These are phyloP conservation scores for Haematococcus sp. DNA, from an alignment of 139 green algal genomes.

Conservation along the genomic window DNA sequence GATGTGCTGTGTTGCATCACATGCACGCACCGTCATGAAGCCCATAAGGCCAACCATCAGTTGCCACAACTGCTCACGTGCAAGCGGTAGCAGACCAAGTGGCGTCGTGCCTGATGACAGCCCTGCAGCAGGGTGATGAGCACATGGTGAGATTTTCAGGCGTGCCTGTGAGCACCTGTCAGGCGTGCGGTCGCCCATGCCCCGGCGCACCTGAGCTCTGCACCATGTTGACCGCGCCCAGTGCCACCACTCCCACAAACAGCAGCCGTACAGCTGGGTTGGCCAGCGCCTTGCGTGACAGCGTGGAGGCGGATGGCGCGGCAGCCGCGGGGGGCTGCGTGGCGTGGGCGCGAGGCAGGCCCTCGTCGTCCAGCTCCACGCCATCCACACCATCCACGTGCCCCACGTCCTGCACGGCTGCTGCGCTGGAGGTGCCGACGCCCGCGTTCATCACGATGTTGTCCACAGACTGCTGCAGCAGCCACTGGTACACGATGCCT, in stretches of 20 bases:
- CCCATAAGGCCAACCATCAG: conserved; percentile 21
- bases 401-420: not conserved
- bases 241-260: not conserved
- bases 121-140: too few species aligned
- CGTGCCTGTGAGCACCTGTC: too few species aligned
- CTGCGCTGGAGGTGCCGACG: not conserved
- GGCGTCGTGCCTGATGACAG: not conserved
- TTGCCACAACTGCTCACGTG: conserved; percentile 16
- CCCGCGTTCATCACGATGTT: conserved; percentile 13
- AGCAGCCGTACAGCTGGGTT: not conserved
- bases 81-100: not conserved
- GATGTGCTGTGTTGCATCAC: too few species aligned
- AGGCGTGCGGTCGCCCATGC: too few species aligned
- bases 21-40: conserved; percentile 22
- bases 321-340: too few species aligned
- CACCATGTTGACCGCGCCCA: not conserved
- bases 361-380: too few species aligned
- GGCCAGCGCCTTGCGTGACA: not conserved
- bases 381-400: not conserved
- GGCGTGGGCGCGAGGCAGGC: too few species aligned
- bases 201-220: not conserved
- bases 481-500: conserved; percentile 67
- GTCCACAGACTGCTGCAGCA: conserved; percentile 60
- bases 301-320: not conserved
- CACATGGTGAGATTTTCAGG: too few species aligned